Evolutionary conservation across 2,329 filamentous ascomycete genomes (phyloP).

Genomic region (Arthrocladium fulminans): DNA sequence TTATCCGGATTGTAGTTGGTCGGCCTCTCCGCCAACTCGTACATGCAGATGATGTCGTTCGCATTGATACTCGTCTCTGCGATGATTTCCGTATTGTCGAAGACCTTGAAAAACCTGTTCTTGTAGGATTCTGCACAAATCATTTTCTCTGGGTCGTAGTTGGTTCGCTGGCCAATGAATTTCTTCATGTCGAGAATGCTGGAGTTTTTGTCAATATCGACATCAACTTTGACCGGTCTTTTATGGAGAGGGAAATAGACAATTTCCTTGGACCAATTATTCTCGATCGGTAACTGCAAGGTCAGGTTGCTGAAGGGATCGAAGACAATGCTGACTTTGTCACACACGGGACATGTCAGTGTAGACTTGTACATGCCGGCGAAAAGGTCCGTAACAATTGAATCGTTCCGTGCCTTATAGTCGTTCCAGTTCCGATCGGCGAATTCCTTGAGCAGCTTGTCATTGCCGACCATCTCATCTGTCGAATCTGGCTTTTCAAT

Average conservation of each 20-base stretch:
- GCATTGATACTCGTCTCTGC: constrained; percentile 59
- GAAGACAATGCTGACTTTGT: constrained; percentile 96
- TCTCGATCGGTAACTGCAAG: constrained; percentile 78
- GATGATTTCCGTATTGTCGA: constrained; percentile 60
- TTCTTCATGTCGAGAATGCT: constrained; percentile 47
- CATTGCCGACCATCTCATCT: constrained; percentile 84
- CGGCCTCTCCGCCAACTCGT: constrained; percentile 69
- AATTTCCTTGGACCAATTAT: constrained; percentile 65
- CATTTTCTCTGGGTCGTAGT: constrained; percentile 48
- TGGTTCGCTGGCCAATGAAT: constrained; percentile 46
- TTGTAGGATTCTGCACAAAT: constrained; percentile 76
- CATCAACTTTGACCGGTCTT: constrained; percentile 58
- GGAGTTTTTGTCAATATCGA: constrained; percentile 65
- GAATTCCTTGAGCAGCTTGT: constrained; percentile 69
- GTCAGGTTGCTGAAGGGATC: constrained; percentile 95
- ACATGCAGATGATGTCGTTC: constrained; percentile 58
- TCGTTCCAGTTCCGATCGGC: constrained; percentile 86
- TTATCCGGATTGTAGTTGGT: constrained; percentile 61
- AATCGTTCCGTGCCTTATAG: constrained; percentile 85
- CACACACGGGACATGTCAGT: constrained; percentile 78
- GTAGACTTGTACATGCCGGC: constrained; percentile 98
- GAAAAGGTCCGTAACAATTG: constrained; percentile 89
- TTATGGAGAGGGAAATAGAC: constrained; percentile 70
- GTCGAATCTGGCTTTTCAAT: constrained; percentile 97
- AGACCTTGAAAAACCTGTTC: constrained; percentile 76